Evolutionary conservation across 768 basidiomycete species (phyloP).

Genomic region (Suillus sp.): DNA sequence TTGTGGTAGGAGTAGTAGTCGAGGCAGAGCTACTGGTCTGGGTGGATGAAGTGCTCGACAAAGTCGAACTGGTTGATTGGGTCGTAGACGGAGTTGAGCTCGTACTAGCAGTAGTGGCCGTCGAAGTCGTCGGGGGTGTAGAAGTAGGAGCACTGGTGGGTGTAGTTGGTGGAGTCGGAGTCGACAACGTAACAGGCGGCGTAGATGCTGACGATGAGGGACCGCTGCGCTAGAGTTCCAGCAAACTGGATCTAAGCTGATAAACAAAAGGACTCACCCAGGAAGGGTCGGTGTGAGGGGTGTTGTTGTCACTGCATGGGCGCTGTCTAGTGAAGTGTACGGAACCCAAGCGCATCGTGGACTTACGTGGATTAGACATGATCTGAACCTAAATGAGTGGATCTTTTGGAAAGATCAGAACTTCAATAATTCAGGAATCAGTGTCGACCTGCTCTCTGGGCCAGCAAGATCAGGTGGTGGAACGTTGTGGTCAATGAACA

Average conservation of each 20-base stretch:
- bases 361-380: constrained; percentile 18
- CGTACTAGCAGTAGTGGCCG: constrained; percentile 5
- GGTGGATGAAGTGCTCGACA: neutral
- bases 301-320: neutral
- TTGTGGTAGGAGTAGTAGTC: neutral
- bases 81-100: constrained; percentile 8
- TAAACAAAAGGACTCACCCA: constrained; percentile 16
- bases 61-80: neutral
- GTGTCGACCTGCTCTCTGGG: neutral
- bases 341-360: neutral
- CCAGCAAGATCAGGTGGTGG: constrained; percentile 9
- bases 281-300: rapidly evolving
- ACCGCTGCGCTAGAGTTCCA: neutral
- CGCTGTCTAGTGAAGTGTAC: neutral
- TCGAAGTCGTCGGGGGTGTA: neutral
- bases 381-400: constrained; percentile 3
- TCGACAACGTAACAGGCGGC: neutral
- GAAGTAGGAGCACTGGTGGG: constrained; percentile 1
- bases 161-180: neutral
- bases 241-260: neutral
- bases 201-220: neutral
- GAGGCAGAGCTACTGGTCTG: neutral
- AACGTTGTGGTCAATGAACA: constrained; percentile 17
- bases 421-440: constrained; percentile 9
- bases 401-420: constrained; percentile 7